These are phyloP conservation scores for Phoenix dactylifera DNA, from an alignment of 176 grass and related monocot genomes.

Conservation along the genomic window DNA sequence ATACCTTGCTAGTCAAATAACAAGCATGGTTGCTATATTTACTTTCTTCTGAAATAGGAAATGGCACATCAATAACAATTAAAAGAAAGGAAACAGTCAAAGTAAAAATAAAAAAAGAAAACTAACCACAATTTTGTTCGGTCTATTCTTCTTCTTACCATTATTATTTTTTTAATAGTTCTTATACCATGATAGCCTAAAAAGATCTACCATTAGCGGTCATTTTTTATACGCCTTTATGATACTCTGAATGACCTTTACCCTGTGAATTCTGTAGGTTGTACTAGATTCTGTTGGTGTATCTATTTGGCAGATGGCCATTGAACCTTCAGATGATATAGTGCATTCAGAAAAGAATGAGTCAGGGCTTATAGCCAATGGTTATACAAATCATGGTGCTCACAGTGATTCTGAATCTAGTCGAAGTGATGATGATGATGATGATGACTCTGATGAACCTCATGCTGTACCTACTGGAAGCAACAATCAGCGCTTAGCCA, in stretches of 20 bases:
- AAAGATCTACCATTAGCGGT: no score
- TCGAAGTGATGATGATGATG: slow-evolving; percentile 57
- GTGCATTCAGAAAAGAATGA: slow-evolving; percentile 22
- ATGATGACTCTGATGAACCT: slow-evolving; percentile 20
- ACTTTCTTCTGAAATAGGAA: no score
- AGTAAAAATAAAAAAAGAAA: no score
- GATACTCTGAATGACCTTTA: neutral
- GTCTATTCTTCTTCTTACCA: no score
- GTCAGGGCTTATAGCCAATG: slow-evolving; percentile 23
- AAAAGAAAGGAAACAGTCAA: no score
- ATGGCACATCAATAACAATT: no score
- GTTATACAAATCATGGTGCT: slow-evolving; percentile 30
- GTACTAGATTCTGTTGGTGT: slow-evolving; percentile 63
- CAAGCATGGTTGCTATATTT: no score
- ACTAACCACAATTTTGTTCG: no score
- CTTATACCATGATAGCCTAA: no score
- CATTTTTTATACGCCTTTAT: no score
- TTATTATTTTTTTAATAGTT: no score
- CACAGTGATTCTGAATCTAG: slow-evolving; percentile 53
- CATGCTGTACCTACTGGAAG: slow-evolving; percentile 20
- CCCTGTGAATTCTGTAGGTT: slow-evolving; percentile 32
- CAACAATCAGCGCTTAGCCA: slow-evolving; percentile 44
- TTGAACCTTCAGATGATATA: slow-evolving; percentile 52
- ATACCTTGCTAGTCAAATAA: no score
- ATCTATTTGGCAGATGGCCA: slow-evolving; percentile 78